Evolutionary conservation across 2,329 filamentous ascomycete genomes (phyloP), one percentile per base, ranked within the genome.

Genomic region (Fusarium secorum): DNA sequence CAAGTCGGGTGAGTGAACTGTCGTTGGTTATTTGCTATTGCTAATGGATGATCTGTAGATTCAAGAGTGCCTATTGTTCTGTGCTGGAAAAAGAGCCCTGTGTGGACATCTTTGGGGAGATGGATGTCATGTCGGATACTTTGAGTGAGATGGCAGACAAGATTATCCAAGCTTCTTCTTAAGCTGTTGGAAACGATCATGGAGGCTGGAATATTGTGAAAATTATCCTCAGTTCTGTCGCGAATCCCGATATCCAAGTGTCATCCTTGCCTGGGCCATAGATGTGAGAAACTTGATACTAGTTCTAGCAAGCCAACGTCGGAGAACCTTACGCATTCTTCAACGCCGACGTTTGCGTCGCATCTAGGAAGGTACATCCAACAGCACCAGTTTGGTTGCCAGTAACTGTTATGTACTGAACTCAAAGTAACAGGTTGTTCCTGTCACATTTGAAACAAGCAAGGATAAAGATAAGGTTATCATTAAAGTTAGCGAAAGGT

Each of bases 101-200:
- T 7, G 54, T 64, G 0, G 67, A 74, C 4, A 61, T 74, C 11
- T 74, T 74, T 57, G 70, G 72, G 1, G 56, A 74, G 44, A 73
- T 74, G 69, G 72, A 74, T 36, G 70, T 74, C 14, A 68, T 74
- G 49, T 32, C 69, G 0, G 67, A 74, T 18, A 60, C 42, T 1
- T 18, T 74, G 4, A 59, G 64, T 6, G 59, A 66, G 9, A 74
- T 74, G 72, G 72, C 69, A 7, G 69, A 71, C 24, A 63, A 49
- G 35, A 71, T 74, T 6, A 62, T 74, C 14, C 36, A 72, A 3
- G 52, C 67, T 13, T 63, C 70, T 7, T 60, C 61, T 6, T 64
- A n/a, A 8, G 28, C 20, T 13, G 2, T 22, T 22, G 2, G 2
- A n/a, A 30, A 22, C 10, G 5, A 18, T 17, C 15, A 11, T 5